Evolutionary conservation across 73 alveolate species (phyloP), one percentile per base, ranked within the genome.

Genomic region (Paramecium sonneborni): DNA sequence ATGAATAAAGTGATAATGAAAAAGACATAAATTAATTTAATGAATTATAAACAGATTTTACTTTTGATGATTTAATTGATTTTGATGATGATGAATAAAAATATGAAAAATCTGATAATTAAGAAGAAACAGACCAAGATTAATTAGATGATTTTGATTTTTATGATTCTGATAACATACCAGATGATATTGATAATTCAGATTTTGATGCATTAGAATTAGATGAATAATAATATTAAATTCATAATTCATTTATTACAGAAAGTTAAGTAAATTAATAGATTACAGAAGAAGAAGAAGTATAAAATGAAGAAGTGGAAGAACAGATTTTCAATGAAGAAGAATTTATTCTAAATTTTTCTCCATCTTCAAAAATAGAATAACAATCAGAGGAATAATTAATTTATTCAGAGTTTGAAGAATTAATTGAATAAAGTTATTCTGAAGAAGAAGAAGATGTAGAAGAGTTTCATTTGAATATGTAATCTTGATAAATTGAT

Each of bases 51-150:
- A 52, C 68, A 18, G 68, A 52, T 62, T 62, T 62, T 26, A 26
- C 48, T 1, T 62, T 62, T 24, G 84, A 62, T 62, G 84, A 62
- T 62, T 62, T 62, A 32, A 62, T 62, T 12, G 84, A 62, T 62
- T 62, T 62, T 24, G 84, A 62, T 62, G 44, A 62, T 62, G 84
- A 62, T 62, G 84, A 62, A 12, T 2, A 11, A 30, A 1, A 62
- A 1, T 1, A 26, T 26, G 84, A 6, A 1, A 30, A 62, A 62
- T 62, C 20, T 62, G 84, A 62, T 30, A 44, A 62, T 8, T 12
- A 62, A 30, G 84, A 30, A 52, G 68, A 52, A 9, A 52, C 34
- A 2, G 18, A 0, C 30, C 68, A 52, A 52, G 68, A 52, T 52
- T 52, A 15, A 18, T 52, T 18, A 52, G 68, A 52, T n/a, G 68